Evolutionary conservation across 2,329 filamentous ascomycete genomes (phyloP).

Genomic region (Cercospora sojina): DNA sequence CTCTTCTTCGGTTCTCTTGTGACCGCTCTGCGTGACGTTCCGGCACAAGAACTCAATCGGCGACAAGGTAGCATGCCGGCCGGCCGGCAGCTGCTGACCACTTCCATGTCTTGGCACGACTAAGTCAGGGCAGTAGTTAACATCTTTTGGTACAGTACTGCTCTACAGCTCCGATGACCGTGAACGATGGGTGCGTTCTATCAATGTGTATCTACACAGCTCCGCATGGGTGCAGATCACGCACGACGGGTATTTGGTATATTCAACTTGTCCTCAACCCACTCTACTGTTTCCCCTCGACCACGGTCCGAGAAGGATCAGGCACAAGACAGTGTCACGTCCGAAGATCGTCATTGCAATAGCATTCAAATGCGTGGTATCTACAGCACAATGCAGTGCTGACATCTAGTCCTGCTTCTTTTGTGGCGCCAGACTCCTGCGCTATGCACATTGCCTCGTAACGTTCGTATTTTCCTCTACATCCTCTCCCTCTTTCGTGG

Average conservation of each 20-base stretch:
- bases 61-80: constrained; percentile 1
- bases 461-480: constrained; percentile 43
- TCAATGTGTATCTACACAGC: background rate
- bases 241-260: background rate
- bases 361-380: constrained; percentile 1
- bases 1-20: background rate
- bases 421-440: constrained; percentile 10
- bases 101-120: background rate
- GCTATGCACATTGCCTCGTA: constrained; percentile 8
- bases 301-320: background rate
- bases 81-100: background rate
- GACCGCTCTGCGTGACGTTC: constrained; percentile 4
- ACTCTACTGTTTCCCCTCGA: background rate
- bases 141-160: background rate
- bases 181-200: background rate
- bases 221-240: background rate
- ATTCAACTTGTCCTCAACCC: background rate
- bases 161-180: background rate
- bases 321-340: background rate
- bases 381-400: background rate
- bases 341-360: background rate
- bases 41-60: constrained; percentile 7
- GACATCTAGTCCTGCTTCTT: constrained; percentile 6
- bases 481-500: constrained; percentile 78
- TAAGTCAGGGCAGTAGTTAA: background rate